These are phyloP conservation scores for Rhizopogon roseolus DNA, from an alignment of 768 basidiomycete genomes.

Conservation along the genomic window DNA sequence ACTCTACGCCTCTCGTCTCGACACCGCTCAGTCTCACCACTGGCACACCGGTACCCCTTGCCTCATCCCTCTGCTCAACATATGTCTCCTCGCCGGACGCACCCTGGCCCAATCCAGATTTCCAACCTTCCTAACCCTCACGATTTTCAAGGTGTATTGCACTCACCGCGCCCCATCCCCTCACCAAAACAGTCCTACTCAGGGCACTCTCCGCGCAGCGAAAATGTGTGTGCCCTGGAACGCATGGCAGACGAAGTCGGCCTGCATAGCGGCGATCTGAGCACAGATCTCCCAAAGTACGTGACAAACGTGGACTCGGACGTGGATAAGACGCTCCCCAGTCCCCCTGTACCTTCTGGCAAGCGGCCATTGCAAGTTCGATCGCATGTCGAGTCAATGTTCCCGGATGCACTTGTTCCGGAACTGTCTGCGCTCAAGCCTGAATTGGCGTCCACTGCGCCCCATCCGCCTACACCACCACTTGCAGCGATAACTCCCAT, in stretches of 20 bases:
- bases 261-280: slow-evolving; percentile 20
- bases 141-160: slow-evolving; percentile 35
- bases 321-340: slow-evolving; percentile 57
- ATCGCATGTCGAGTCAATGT: slow-evolving; percentile 28
- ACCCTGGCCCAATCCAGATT: slow-evolving; percentile 19
- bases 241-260: slow-evolving; percentile 63
- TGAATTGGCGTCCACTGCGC: slow-evolving; percentile 2
- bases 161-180: slow-evolving; percentile 65
- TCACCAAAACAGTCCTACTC: slow-evolving; percentile 56
- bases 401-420: slow-evolving; percentile 13
- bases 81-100: slow-evolving; percentile 5
- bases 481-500: slow-evolving; percentile 37
- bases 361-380: slow-evolving; percentile 22
- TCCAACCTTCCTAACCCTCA: slow-evolving; percentile 23
- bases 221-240: slow-evolving; percentile 63
- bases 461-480: slow-evolving; percentile 48
- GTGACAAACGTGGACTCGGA: slow-evolving; percentile 17
- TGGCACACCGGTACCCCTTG: slow-evolving; percentile 48
- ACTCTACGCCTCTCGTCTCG: slow-evolving; percentile 56
- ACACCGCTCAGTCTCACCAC: slow-evolving; percentile 58
- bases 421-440: slow-evolving; percentile 8
- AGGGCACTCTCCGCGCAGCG: slow-evolving; percentile 20
- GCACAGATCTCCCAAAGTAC: slow-evolving; percentile 18
- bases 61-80: slow-evolving; percentile 17
- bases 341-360: slow-evolving; percentile 48